These are phyloP conservation scores for Aspergillus egyptiacus DNA, from an alignment of 495 filamentous ascomycete genomes.

Conservation along the genomic window DNA sequence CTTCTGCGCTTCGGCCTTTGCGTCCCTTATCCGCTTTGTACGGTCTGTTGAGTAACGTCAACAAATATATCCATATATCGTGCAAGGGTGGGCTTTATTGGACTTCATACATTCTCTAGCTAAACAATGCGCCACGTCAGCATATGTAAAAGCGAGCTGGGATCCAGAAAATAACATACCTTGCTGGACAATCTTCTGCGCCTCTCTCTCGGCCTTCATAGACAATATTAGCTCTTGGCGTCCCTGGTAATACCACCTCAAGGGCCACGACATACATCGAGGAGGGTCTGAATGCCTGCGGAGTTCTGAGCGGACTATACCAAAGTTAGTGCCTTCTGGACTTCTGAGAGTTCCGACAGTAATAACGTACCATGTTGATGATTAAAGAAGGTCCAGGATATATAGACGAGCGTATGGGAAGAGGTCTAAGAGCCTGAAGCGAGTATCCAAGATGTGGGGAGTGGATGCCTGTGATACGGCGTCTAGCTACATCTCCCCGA, in stretches of 20 bases:
- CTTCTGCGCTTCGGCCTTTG: slow-evolving; percentile 90
- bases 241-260: background rate
- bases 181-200: slow-evolving; percentile 98
- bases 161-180: slow-evolving; percentile 40
- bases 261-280: slow-evolving; percentile 77
- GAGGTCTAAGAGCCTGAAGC: background rate
- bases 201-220: slow-evolving; percentile 87
- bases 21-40: slow-evolving; percentile 94
- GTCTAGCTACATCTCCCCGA: slow-evolving; percentile 23
- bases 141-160: slow-evolving; percentile 7
- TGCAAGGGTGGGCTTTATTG: background rate
- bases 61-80: background rate
- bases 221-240: slow-evolving; percentile 3
- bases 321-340: slow-evolving; percentile 24
- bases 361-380: slow-evolving; percentile 37
- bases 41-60: slow-evolving; percentile 63
- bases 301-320: slow-evolving; percentile 94
- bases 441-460: slow-evolving; percentile 20
- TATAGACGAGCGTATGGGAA: background rate
- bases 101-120: slow-evolving; percentile 68
- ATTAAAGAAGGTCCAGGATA: slow-evolving; percentile 9
- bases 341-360: background rate
- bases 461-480: slow-evolving; percentile 31
- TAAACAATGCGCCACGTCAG: slow-evolving; percentile 37
- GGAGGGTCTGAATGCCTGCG: slow-evolving; percentile 93